Evolutionary conservation across 768 basidiomycete genomes (phyloP), one percentile per base, ranked within the genome.

Genomic region (Leccinum variicolor): DNA sequence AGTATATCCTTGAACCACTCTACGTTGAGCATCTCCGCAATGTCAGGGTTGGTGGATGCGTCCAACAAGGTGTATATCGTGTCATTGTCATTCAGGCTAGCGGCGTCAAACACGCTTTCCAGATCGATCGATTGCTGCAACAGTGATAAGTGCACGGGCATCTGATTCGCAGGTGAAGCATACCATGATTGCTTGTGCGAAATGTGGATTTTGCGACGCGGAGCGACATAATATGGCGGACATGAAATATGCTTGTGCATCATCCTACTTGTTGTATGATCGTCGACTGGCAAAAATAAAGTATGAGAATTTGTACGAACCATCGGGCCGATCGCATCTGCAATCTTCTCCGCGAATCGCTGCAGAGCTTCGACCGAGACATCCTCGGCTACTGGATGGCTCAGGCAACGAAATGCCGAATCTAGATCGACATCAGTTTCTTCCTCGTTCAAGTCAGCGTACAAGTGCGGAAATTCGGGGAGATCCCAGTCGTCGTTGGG

Each of bases 401-500:
- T 79, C 19, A 83, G 75, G 31, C 79, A 72, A 43, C 80, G 74
- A 52, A 82, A 79, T 3, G 86, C 81, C 26, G 74, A 75, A 59
- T 86, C 83, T 4, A 92, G 68, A 65, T 86, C 82, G 53, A 84
- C 77, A 33, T 82, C 80, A 4, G 77, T 73, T n/a, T 76, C 65
- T 15, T 76, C 74, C n/a, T 74, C 75, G 25, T 78, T 77, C 31
- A 91, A 67, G 66, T 89, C 82, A 2, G 87, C 79, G 61, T 85
- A 83, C 23, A 90, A 66, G 66, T 86, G 81, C 0, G 90, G 89
- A 63, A 91, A 92, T 11, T 84, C 83, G 2, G 83, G 83, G 26
- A 82, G 73, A 57, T 90, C 88, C 89, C 89, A 92, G 56, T 92
- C 89, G n/a, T 90, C 86, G 59, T 84, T 81, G 11, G 82, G 75